phyloP scores from a whole-genome alignment of 108 stramenopile genomes.

The Pseudonitzschia pungens region DNA sequence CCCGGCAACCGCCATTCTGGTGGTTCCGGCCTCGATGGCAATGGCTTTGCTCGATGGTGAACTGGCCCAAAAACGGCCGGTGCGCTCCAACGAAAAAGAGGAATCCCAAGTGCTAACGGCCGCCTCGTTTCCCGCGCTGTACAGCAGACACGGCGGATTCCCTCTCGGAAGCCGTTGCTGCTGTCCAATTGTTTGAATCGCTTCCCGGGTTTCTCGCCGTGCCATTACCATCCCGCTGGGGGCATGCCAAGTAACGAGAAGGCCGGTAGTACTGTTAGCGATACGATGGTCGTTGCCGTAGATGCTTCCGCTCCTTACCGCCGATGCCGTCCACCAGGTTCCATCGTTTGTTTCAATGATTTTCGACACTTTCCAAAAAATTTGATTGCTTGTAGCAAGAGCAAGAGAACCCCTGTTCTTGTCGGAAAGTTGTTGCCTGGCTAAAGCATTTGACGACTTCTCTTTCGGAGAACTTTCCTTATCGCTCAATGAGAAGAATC shows the following conservation, averaged over 20 bases:
- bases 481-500: conserved; percentile 10
- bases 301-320: not conserved
- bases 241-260: conserved; percentile 16
- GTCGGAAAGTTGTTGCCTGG: not conserved
- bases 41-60: conserved; percentile 16
- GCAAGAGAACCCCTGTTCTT: not conserved
- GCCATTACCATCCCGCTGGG: conserved; percentile 5
- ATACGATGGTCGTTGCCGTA: not conserved
- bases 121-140: conserved; percentile 7
- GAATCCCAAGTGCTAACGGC: conserved; percentile 15
- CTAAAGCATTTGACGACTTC: not conserved
- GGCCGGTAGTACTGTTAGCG: not conserved
- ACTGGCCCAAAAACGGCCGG: conserved; percentile 8
- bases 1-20: conserved; percentile 12
- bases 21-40: not conserved
- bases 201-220: conserved; percentile 14
- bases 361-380: not conserved
- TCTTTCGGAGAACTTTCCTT: not conserved
- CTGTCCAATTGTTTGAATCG: not conserved
- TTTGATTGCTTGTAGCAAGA: not conserved
- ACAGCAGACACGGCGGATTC: not conserved
- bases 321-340: conserved; percentile 5
- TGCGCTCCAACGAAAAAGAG: not conserved
- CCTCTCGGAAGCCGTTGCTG: not conserved
- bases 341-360: not conserved